Evolutionary conservation across 2,329 filamentous ascomycete species (phyloP).

Genomic region (Ascochyta lentis): DNA sequence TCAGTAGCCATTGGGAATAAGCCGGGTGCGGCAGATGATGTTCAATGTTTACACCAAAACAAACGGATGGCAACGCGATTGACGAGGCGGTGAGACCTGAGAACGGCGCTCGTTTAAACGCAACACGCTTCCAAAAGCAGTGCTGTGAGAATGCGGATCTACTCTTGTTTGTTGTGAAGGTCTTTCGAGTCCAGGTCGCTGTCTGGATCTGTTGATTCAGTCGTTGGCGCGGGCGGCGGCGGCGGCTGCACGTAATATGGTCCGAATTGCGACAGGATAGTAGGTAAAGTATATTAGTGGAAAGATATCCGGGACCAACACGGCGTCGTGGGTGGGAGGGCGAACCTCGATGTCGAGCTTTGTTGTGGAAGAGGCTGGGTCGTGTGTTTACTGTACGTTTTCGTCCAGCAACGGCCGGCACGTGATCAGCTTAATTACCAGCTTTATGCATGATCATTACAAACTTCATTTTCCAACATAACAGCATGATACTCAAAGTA

Average conservation of each 20-base stretch:
- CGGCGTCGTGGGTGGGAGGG: slow-evolving; percentile 25
- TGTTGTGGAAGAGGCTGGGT: slow-evolving; percentile 32
- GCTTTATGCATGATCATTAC: not conserved
- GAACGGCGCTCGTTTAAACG: not conserved
- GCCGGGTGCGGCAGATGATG: slow-evolving; percentile 21
- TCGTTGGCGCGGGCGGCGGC: slow-evolving; percentile 12
- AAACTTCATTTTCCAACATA: not conserved
- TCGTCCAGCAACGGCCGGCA: slow-evolving; percentile 5
- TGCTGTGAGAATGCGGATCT: slow-evolving; percentile 4
- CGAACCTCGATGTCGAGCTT: slow-evolving; percentile 26
- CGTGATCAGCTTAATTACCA: slow-evolving; percentile 1
- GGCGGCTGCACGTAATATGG: slow-evolving; percentile 14
- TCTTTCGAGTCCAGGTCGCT: slow-evolving; percentile 1
- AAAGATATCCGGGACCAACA: slow-evolving; percentile 29
- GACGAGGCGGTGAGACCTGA: slow-evolving; percentile 2
- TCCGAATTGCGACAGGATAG: slow-evolving; percentile 16
- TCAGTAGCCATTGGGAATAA: slow-evolving; percentile 43
- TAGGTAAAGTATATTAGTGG: slow-evolving; percentile 18
- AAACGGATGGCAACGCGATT: slow-evolving; percentile 29
- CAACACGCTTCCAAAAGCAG: not conserved
- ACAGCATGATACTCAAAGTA: not conserved
- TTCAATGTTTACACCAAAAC: slow-evolving; percentile 46
- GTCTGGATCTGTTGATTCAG: slow-evolving; percentile 2
- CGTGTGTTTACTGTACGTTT: slow-evolving; percentile 27
- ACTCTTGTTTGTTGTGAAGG: slow-evolving; percentile 24